A percentile compares a stretch with the other conserved stretches of the same genome.
These are phyloP conservation scores for Cyberlindnera saturnus DNA, from an alignment of 805 yeast species.

Conservation along the genomic window DNA sequence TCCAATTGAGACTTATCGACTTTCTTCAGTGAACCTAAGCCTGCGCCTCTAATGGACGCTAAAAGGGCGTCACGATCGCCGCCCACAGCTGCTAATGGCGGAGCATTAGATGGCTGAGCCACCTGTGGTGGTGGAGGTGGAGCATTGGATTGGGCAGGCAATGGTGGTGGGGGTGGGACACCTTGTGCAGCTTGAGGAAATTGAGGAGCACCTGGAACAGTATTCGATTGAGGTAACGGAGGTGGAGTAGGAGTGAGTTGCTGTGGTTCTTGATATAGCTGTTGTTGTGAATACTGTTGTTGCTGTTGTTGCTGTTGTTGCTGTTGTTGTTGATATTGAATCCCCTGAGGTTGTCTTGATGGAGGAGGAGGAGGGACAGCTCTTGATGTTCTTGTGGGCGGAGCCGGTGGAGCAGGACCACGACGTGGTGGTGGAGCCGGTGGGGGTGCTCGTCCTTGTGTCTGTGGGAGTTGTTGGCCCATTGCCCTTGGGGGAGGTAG, in stretches of 20 bases:
- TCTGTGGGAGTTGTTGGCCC: constrained; percentile 5
- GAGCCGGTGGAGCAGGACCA: constrained; percentile 21
- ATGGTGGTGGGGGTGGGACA: constrained; percentile 16
- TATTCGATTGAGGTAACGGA: constrained; percentile 23
- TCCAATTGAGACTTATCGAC: constrained; percentile 83
- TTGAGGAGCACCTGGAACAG: constrained; percentile 14
- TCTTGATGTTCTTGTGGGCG: constrained; percentile 18
- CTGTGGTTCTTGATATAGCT: constrained; percentile 21
- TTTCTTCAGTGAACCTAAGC: constrained; percentile 58
- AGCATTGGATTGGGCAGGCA: constrained; percentile 24
- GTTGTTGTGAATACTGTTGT: constrained; percentile 19
- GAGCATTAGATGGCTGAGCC: constrained; percentile 17
- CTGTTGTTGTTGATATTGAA: constrained; percentile 16
- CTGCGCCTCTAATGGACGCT: constrained; percentile 80
- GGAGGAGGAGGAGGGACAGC: constrained; percentile 23
- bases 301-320: constrained; percentile 17
- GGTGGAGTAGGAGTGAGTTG: constrained; percentile 14
- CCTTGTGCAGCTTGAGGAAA: constrained; percentile 4
- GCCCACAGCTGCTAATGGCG: constrained; percentile 34
- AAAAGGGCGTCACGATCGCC: constrained; percentile 73
- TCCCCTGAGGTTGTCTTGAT: constrained; percentile 13
- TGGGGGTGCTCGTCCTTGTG: constrained; percentile 13
- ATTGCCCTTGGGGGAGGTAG: constrained; percentile 11
- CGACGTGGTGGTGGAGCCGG: constrained; percentile 22
- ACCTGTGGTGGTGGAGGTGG: constrained; percentile 27